These are phyloP conservation scores for Symbiodinium pilosum DNA, from an alignment of 73 alveolate species.

Conservation along the genomic window DNA sequence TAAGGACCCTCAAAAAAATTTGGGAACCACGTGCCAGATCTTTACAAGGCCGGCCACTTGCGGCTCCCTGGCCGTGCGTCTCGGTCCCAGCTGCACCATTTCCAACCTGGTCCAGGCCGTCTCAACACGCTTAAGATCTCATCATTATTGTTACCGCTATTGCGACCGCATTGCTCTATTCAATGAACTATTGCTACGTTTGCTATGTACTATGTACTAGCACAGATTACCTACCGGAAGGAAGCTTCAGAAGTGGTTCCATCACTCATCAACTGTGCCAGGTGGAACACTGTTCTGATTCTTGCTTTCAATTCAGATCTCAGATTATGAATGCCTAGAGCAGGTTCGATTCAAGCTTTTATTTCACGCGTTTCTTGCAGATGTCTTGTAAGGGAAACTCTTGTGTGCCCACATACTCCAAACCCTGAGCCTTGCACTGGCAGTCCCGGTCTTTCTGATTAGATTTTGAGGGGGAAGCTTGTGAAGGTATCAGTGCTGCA, in stretches of 20 bases:
- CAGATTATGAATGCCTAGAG: background rate
- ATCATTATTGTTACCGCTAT: too few species aligned
- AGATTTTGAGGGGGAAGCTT: too few species aligned
- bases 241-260: too few species aligned
- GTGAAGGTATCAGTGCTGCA: too few species aligned
- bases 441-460: too few species aligned
- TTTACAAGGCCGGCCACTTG: background rate
- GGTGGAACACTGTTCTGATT: background rate
- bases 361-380: background rate
- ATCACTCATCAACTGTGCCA: too few species aligned
- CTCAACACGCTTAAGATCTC: background rate
- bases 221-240: too few species aligned
- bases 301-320: background rate
- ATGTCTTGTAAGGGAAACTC: background rate
- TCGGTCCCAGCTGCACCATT: conserved; percentile 14
- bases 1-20: too few species aligned
- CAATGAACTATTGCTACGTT: too few species aligned
- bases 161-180: too few species aligned
- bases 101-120: background rate
- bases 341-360: background rate
- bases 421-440: background rate
- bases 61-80: background rate
- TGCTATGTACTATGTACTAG: too few species aligned
- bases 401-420: background rate
- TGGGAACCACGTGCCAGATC: too few species aligned